Conservation (phyloP, 2,329 filamentous ascomycete genomes). For the Cryphonectria carpinicola region DNA sequence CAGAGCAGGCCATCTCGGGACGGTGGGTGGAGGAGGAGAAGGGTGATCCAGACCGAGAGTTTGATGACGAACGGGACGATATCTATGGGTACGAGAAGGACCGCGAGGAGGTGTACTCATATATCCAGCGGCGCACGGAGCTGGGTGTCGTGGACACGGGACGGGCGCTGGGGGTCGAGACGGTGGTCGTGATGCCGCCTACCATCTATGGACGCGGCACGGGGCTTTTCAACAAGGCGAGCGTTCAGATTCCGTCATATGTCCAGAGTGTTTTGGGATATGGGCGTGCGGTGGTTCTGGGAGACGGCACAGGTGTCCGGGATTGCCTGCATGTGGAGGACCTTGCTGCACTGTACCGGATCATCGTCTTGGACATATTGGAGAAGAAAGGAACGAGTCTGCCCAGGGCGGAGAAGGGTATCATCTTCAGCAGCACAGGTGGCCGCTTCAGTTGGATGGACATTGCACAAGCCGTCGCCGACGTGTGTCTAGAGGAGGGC, state of each 20-base stretch:
- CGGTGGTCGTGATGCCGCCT: constrained; percentile 50
- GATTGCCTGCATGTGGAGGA: constrained; percentile 19
- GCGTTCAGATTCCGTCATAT: constrained; percentile 45
- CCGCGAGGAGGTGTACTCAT: constrained; percentile 42
- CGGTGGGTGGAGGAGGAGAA: constrained; percentile 43
- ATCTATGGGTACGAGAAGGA: constrained; percentile 46
- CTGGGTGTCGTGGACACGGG: constrained; percentile 47
- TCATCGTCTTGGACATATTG: constrained; percentile 4
- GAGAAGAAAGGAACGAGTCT: constrained; percentile 2
- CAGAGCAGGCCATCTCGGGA: constrained; percentile 36
- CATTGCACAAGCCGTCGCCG: not conserved
- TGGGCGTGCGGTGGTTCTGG: constrained; percentile 10
- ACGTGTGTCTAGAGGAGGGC: not conserved
- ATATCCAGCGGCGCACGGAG: constrained; percentile 50
- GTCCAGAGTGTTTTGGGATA: constrained; percentile 2
- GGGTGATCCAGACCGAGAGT: constrained; percentile 44
- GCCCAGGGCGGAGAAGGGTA: constrained; percentile 39
- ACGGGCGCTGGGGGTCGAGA: constrained; percentile 45
- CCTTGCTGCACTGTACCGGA: constrained; percentile 15
- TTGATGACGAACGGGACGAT: constrained; percentile 47
- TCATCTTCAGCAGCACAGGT: constrained; percentile 51
- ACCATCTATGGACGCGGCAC: constrained; percentile 51
- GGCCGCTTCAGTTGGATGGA: constrained; percentile 9
- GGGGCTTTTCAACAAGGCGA: constrained; percentile 46
- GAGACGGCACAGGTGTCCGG: constrained; percentile 5